Evolutionary conservation across 2,329 filamentous ascomycete species (phyloP).

Genomic region (Talaromyces albobiverticillius): DNA sequence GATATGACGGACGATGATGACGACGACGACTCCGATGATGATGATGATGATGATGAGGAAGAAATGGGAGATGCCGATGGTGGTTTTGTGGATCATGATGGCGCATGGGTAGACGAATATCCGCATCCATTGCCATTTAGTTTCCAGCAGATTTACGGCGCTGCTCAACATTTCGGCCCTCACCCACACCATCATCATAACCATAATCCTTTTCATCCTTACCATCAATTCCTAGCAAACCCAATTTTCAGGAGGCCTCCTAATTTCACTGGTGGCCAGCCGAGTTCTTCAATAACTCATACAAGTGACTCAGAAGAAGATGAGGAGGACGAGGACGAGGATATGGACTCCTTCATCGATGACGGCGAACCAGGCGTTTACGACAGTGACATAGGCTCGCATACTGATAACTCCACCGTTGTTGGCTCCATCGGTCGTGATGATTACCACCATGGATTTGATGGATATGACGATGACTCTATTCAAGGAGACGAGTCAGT

Average conservation of each 20-base stretch:
- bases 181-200: slow-evolving; percentile 12
- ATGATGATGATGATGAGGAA: slow-evolving; percentile 28
- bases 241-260: neutral
- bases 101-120: neutral
- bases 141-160: slow-evolving; percentile 17
- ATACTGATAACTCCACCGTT: slow-evolving; percentile 33
- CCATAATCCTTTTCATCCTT: neutral
- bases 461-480: no score
- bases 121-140: slow-evolving; percentile 14
- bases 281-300: slow-evolving; percentile 4
- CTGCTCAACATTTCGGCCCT: slow-evolving; percentile 4
- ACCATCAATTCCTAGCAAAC: slow-evolving; percentile 3
- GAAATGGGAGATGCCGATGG: slow-evolving; percentile 16
- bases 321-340: slow-evolving; percentile 13
- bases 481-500: slow-evolving; percentile 11
- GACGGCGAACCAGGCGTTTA: slow-evolving; percentile 17
- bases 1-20: slow-evolving; percentile 44
- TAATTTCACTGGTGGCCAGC: neutral
- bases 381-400: slow-evolving; percentile 19
- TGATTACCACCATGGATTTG: no score
- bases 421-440: no score
- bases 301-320: slow-evolving; percentile 4
- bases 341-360: slow-evolving; percentile 17
- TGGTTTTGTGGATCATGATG: neutral
- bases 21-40: slow-evolving; percentile 30